Conservation (phyloP, 805 yeast species). For the Wickerhamomyces ciferrii region DNA sequence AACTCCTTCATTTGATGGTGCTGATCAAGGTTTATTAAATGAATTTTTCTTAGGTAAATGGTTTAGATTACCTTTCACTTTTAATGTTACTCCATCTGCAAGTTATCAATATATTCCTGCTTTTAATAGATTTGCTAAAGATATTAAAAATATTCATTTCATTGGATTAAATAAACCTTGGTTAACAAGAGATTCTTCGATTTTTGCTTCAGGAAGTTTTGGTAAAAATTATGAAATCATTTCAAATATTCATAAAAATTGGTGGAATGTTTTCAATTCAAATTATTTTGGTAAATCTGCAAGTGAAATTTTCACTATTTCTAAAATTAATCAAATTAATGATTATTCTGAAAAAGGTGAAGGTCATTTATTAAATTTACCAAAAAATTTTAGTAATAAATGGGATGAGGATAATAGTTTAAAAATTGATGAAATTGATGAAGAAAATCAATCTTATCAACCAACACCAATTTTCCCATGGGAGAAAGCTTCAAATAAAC, state of each 20-base stretch:
- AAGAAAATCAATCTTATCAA: background rate
- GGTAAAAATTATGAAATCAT: constrained; percentile 11
- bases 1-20: constrained; percentile 63
- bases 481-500: constrained; percentile 10
- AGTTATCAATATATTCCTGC: constrained; percentile 77
- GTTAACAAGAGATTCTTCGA: constrained; percentile 19
- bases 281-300: constrained; percentile 13
- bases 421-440: background rate
- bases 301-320: constrained; percentile 5
- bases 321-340: constrained; percentile 2
- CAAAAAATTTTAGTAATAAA: constrained; percentile 4
- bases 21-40: constrained; percentile 81
- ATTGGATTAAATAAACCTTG: constrained; percentile 63
- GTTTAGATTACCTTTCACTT: constrained; percentile 70
- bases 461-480: constrained; percentile 20
- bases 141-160: constrained; percentile 50
- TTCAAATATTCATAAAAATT: constrained; percentile 8
- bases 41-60: constrained; percentile 56
- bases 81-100: constrained; percentile 70
- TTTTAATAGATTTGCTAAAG: constrained; percentile 39
- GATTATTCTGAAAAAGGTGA: constrained; percentile 11
- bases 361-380: constrained; percentile 8
- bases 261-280: constrained; percentile 16
- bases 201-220: constrained; percentile 2
- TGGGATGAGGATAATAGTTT: constrained; percentile 9